phyloP scores from a whole-genome alignment of 2,329 filamentous ascomycete species.

The Pestalotiopsis sp. region DNA sequence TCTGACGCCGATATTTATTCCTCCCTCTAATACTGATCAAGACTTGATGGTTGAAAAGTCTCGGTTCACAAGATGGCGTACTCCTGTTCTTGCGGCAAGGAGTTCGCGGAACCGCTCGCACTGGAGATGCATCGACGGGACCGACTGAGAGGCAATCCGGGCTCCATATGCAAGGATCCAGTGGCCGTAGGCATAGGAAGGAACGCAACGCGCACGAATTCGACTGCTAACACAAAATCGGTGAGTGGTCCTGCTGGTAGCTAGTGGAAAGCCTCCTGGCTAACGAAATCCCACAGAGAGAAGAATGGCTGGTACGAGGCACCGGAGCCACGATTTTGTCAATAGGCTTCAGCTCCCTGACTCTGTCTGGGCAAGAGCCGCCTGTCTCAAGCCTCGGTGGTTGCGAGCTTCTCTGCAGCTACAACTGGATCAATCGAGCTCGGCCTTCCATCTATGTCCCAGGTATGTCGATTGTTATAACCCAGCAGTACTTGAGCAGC shows the following conservation, averaged over 20 bases:
- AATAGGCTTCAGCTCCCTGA: not conserved
- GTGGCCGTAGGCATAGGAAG: not conserved
- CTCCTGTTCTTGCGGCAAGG: not conserved
- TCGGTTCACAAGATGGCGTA: not conserved
- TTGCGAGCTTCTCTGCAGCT: constrained; percentile 18
- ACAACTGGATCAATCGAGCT: constrained; percentile 13
- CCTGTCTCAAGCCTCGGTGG: constrained; percentile 9
- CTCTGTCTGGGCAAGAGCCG: not conserved
- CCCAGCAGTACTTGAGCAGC: not conserved
- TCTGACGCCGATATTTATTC: not conserved
- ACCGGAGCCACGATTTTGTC: not conserved
- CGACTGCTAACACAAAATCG: not conserved
- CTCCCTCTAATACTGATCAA: not conserved
- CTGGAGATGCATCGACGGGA: not conserved
- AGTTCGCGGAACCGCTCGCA: not conserved
- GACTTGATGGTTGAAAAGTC: not conserved
- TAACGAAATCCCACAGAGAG: not conserved
- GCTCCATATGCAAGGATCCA: not conserved
- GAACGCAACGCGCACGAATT: not conserved
- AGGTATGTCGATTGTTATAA: not conserved
- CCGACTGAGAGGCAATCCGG: not conserved
- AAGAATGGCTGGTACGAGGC: not conserved
- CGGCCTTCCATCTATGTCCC: not conserved
- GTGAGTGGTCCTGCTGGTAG: not conserved
- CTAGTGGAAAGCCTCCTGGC: not conserved